Evolutionary conservation across 208 protist genomes (phyloP).

Genomic region (Zelonia costaricensis): DNA sequence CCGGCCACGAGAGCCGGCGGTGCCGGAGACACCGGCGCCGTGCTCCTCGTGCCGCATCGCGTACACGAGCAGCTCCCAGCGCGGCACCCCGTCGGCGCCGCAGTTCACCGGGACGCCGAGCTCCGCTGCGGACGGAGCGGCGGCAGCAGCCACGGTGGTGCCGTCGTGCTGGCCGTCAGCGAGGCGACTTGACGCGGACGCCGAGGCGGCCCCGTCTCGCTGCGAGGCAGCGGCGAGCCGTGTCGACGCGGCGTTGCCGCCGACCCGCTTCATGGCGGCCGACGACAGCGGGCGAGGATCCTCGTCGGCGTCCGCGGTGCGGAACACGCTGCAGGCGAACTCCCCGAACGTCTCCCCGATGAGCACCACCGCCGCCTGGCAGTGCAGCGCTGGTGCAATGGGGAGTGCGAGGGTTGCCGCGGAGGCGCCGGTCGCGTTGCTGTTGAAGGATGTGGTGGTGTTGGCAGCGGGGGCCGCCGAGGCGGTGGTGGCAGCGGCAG

Average conservation of each 20-base stretch:
- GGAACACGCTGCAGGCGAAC: conserved; percentile 68
- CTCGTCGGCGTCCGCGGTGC: too few species aligned
- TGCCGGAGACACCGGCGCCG: not conserved
- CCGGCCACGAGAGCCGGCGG: too few species aligned
- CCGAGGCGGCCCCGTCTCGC: not conserved
- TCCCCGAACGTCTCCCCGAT: conserved; percentile 90
- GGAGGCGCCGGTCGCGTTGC: not conserved
- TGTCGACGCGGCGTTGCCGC: not conserved
- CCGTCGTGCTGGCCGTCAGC: not conserved
- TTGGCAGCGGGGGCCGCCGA: not conserved
- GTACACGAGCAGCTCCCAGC: conserved; percentile 71
- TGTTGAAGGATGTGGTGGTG: not conserved
- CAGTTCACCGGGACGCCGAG: conserved; percentile 6
- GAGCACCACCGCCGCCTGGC: conserved; percentile 79
- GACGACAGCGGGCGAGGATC: not conserved
- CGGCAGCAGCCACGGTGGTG: conserved; percentile 1
- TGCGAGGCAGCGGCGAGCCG: not conserved
- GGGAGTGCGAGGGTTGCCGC: not conserved
- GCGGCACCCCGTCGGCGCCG: conserved; percentile 31
- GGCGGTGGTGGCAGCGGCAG: not conserved
- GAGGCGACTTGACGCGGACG: not conserved
- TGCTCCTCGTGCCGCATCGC: conserved; percentile 15
- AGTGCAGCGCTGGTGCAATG: conserved; percentile 46
- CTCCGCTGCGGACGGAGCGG: not conserved
- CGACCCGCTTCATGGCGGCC: not conserved